Evolutionary conservation across 2,329 filamentous ascomycete species (phyloP).

Genomic region (Pseudogymnoascus sp.): DNA sequence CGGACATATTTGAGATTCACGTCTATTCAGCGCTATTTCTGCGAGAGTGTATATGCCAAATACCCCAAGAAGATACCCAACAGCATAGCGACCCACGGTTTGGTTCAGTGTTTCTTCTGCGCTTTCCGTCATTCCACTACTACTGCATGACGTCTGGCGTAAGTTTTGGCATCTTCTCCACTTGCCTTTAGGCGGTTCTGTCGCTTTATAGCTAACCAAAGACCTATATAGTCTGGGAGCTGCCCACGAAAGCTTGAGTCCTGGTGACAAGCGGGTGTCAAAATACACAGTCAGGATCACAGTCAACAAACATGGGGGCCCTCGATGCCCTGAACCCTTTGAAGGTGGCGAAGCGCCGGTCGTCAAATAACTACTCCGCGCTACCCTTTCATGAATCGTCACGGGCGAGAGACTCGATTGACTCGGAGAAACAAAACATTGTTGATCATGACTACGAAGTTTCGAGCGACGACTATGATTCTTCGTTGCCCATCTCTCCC

Average conservation of each 20-base stretch:
- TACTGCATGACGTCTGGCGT: conserved; percentile 6
- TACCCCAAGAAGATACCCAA: neutral
- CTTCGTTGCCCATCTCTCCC: conserved; percentile 28
- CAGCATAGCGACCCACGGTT: conserved; percentile 5
- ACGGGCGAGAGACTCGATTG: conserved; percentile 13
- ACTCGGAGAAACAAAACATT: conserved; percentile 24
- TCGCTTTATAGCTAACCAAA: neutral
- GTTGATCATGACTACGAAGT: conserved; percentile 32
- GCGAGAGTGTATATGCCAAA: neutral
- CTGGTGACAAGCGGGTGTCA: neutral
- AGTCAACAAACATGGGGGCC: conserved; percentile 35
- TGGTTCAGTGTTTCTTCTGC: neutral
- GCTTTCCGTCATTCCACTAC: neutral
- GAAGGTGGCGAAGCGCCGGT: conserved; percentile 23
- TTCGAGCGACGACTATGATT: conserved; percentile 36
- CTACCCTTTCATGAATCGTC: conserved; percentile 10
- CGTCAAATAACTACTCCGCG: conserved; percentile 20
- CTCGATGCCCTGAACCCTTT: conserved; percentile 38
- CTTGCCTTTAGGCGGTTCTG: neutral
- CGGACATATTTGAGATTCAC: neutral
- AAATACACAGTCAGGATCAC: conserved; percentile 11
- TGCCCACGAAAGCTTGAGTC: neutral
- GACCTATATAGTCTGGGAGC: conserved; percentile 5
- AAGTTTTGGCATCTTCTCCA: neutral
- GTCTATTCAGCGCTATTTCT: neutral